Base-by-base conservation (phyloP, 495 filamentous ascomycete species). In the Amorphotheca resinae region DNA sequence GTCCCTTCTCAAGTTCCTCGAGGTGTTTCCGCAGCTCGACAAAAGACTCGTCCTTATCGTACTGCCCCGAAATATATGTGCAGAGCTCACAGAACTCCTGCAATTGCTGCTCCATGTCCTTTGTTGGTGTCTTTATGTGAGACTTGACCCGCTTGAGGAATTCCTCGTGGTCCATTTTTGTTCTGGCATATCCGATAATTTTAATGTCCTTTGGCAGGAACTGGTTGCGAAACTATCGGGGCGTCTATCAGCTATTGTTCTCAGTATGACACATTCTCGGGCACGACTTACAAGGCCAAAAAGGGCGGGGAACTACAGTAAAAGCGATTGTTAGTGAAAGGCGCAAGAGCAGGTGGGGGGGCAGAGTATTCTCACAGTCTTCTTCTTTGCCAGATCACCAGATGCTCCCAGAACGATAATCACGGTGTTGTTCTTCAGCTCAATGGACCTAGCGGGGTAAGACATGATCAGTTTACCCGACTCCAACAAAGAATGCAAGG, bases 311-410 rank as follows among this genome's bases (percentile, higher is more conserved):
- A 88, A 99, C 87, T 95, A 53, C 42, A n/a, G 62, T 41, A 49
- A 20, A 11, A 28, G 5, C 46, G 49, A 26, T 50, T 15, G 25
- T 55, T 44, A 53, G 46, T 54, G 53, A 42, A 42, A 14, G 51
- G 40, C 12, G 54, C 40, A 22, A 26, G 21, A 35, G 16, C 11
- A 26, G 37, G 17, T 28, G 28, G 48, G 42, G 44, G 36, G 46
- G 33, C 23, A n/a, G n/a, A n/a, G n/a, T n/a, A n/a, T n/a, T 69
- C 84, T 55, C 64, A 94, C 88, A 15, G 91, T 98, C 76, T 98
- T 98, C 80, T 98, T 98, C 73, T 96, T 96, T 22, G 93, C 91
- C 33, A 99, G 72, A 72, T 99, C 91, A 43, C 91, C 91, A 14
- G 93, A 96, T 42, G 91, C 91, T 56, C 91, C 91, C 46, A 99